phyloP scores from a whole-genome alignment of 2,329 filamentous ascomycete genomes.

The Pseudogymnoascus sp. region DNA sequence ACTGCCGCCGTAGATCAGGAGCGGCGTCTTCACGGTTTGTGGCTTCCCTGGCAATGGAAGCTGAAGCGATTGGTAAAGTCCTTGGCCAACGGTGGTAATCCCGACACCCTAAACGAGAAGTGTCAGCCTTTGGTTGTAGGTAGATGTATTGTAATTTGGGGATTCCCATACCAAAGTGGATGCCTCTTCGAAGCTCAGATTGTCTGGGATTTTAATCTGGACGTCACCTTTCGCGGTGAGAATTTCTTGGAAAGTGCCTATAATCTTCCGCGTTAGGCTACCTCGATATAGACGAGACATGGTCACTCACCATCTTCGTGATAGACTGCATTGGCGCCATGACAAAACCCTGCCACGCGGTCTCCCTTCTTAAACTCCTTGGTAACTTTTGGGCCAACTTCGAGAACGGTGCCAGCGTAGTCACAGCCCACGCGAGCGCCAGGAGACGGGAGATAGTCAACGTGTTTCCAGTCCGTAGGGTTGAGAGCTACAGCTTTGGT shows the following conservation, averaged over 20 bases:
- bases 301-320: conserved; percentile 37
- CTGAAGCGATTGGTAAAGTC: conserved; percentile 38
- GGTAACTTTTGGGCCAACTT: conserved; percentile 36
- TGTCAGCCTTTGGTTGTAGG: neutral
- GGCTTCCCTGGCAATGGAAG: conserved; percentile 24
- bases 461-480: conserved; percentile 28
- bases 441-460: conserved; percentile 18
- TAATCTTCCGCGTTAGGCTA: conserved; percentile 11
- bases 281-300: conserved; percentile 22
- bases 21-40: conserved; percentile 20
- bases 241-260: conserved; percentile 21
- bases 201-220: conserved; percentile 37
- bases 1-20: conserved; percentile 44
- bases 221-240: conserved; percentile 31
- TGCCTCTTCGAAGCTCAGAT: conserved; percentile 39
- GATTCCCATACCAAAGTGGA: conserved; percentile 24
- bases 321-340: conserved; percentile 29
- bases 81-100: conserved; percentile 38
- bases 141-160: neutral
- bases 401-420: conserved; percentile 39
- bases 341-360: conserved; percentile 35
- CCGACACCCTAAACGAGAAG: conserved; percentile 16
- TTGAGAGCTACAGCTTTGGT: conserved; percentile 26
- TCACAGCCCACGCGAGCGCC: conserved; percentile 34
- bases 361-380: conserved; percentile 40